Evolutionary conservation across 2,329 filamentous ascomycete species (phyloP), one percentile per base, ranked within the genome.

Genomic region (Scleromitrula shiraiana): DNA sequence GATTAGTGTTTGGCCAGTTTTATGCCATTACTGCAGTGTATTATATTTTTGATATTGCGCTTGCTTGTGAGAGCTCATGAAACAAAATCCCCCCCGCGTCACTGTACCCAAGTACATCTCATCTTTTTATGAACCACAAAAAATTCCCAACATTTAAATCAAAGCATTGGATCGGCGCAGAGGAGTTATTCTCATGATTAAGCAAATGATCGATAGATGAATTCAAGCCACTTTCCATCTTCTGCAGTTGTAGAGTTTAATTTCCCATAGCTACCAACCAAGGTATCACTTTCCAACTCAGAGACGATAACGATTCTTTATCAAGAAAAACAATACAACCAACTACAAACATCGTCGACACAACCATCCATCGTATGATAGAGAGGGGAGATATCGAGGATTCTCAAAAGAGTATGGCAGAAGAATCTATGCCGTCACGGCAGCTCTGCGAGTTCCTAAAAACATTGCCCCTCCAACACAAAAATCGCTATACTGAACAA

Each of bases 381-480:
- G 24, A 33, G 22, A 42, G 9, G 22, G 29, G 9, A 27, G 17
- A 27, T 27, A 15, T 36, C 14, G n/a, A 38, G 10, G 19, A 14
- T 29, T 29, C 20, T 14, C 24, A 38, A 24, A 19, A 17, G 23
- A 30, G 24, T 12, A 49, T 49, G 46, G 33, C 39, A 7, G 40
- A 49, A 45, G 40, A 49, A 44, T 49, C 46, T 32, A 49, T 49
- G 46, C 46, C 46, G 3, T 49, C 95, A 75, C 82, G 77, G 69
- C 82, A 85, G 72, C 85, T 97, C 68, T 90, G 86, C 66, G 79
- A 85, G 65, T 81, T 87, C 62, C 78, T 98, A 62, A 80, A 85
- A 64, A 78, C 84, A 62, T 79, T 94, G 62, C 90, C 93, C 48
- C 73, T 73, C 57, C 74, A 77, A 56, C 82, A 86, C 71, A 73